A percentile compares a stretch with the other conserved stretches of the same genome.
These are phyloP conservation scores for Cladophialophora exuberans DNA, from an alignment of 2,329 filamentous ascomycete genomes.

Conservation along the genomic window DNA sequence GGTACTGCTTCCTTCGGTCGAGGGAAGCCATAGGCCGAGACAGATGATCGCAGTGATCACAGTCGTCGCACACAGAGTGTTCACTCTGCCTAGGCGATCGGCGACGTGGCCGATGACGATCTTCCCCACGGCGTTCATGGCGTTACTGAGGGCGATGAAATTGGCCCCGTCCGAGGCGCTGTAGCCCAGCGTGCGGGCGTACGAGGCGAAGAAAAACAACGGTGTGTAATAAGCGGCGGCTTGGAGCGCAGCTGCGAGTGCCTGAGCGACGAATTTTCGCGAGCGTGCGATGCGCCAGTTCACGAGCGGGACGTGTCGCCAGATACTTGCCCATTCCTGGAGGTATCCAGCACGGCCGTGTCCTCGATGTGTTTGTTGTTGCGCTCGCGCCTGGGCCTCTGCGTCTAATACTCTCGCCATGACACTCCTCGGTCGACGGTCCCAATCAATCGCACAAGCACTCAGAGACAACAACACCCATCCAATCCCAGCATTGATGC, in stretches of 20 bases:
- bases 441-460: constrained; percentile 1
- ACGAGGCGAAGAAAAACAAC: constrained; percentile 44
- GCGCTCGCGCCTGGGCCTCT: not conserved
- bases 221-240: constrained; percentile 45
- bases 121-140: constrained; percentile 43
- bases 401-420: not conserved
- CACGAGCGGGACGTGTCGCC: constrained; percentile 1
- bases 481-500: constrained; percentile 25
- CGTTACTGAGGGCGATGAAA: constrained; percentile 46
- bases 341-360: too few species aligned
- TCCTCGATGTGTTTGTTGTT: too few species aligned
- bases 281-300: constrained; percentile 41
- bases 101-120: constrained; percentile 43
- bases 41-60: constrained; percentile 35
- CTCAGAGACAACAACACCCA: constrained; percentile 28
- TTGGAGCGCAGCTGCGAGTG: constrained; percentile 41
- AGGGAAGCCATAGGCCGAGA: constrained; percentile 35
- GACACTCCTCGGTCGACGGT: not conserved
- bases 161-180: constrained; percentile 38
- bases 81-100: constrained; percentile 44
- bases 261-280: constrained; percentile 43
- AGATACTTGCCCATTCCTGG: too few species aligned
- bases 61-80: constrained; percentile 42
- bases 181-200: constrained; percentile 44
- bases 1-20: constrained; percentile 16